These are phyloP conservation scores for Paramecium tetraurelia DNA, from an alignment of 73 alveolate genomes.

Conservation along the genomic window DNA sequence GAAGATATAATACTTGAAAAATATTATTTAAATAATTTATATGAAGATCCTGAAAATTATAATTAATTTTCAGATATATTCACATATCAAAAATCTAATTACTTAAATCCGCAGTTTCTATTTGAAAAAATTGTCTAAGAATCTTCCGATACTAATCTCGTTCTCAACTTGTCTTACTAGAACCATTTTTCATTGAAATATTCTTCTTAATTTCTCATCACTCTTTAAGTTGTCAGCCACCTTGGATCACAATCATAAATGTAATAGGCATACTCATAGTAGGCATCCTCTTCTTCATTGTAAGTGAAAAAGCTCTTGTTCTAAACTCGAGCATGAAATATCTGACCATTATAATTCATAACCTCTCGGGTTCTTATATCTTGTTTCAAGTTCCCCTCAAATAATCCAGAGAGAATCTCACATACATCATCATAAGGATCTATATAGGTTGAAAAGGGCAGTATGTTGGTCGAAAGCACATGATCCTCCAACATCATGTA, in stretches of 20 bases:
- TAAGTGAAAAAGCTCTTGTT: not conserved
- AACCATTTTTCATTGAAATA: not conserved
- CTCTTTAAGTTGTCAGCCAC: not conserved
- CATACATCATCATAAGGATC: conserved; percentile 18
- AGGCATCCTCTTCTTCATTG: not conserved
- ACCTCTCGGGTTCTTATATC: conserved; percentile 7
- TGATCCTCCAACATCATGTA: not conserved
- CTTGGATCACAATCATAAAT: conserved; percentile 16
- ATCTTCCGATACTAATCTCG: not conserved
- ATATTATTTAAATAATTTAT: not conserved
- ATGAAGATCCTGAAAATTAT: not conserved
- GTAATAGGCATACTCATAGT: not conserved
- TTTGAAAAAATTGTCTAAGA: not conserved
- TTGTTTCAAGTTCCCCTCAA: not conserved
- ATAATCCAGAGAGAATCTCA: not conserved
- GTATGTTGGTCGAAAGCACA: not conserved
- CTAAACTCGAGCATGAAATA: not conserved
- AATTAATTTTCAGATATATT: not conserved
- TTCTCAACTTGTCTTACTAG: not conserved
- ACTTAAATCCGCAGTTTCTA: not conserved
- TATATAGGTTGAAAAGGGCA: not conserved
- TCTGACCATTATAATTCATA: conserved; percentile 5
- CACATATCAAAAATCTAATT: not conserved
- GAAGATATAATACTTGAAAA: not conserved
- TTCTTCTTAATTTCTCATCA: not conserved